Percentiles rank a stretch among this genome's conserved stretches.
phyloP scores from a whole-genome alignment of 2,329 filamentous ascomycete genomes.

The Colletotrichum cuscutae region DNA sequence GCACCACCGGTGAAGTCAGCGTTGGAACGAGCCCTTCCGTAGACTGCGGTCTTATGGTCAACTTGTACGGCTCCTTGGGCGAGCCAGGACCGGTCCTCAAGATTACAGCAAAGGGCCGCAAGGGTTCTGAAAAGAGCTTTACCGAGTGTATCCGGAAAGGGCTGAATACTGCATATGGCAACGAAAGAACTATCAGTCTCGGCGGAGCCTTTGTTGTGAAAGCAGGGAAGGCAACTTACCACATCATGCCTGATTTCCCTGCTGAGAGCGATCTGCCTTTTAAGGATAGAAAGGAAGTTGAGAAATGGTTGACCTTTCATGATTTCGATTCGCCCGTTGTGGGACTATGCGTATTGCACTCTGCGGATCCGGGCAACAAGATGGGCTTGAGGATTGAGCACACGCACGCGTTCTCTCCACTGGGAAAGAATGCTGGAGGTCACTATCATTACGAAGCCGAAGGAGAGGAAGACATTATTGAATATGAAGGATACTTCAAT shows the following conservation, averaged over 20 bases:
- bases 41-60: constrained; percentile 54
- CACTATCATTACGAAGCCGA: constrained; percentile 57
- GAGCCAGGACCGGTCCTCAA: constrained; percentile 47
- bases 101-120: constrained; percentile 45
- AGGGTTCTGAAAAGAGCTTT: constrained; percentile 42
- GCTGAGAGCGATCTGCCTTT: constrained; percentile 40
- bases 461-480: constrained; percentile 45
- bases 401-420: constrained; percentile 54
- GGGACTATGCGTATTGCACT: constrained; percentile 54
- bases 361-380: constrained; percentile 47
- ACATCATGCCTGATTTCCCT: constrained; percentile 59
- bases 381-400: constrained; percentile 57
- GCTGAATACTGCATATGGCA: constrained; percentile 44
- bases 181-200: constrained; percentile 47
- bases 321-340: constrained; percentile 49
- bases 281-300: constrained; percentile 40
- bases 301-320: constrained; percentile 52
- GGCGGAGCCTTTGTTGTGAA: constrained; percentile 54
- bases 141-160: constrained; percentile 45
- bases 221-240: constrained; percentile 47
- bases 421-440: constrained; percentile 47
- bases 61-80: constrained; percentile 51
- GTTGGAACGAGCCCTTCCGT: constrained; percentile 40
- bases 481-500: constrained; percentile 59
- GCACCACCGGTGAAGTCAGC: constrained; percentile 33